Base-by-base conservation (phyloP, 768 basidiomycete genomes). In the Suillus lakei region DNA sequence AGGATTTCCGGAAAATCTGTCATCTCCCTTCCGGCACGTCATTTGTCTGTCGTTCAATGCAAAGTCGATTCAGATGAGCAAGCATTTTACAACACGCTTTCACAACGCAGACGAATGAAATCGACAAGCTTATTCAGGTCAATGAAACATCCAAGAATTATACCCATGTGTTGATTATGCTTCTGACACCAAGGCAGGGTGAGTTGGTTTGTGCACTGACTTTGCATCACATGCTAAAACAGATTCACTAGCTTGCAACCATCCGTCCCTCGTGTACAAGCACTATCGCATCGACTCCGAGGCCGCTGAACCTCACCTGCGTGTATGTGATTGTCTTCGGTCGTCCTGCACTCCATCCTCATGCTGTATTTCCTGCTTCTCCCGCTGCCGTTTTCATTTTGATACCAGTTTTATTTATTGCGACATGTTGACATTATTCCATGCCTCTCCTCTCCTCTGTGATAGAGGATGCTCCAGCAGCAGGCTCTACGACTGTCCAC, bases 161-260 rank as follows among this genome's bases (percentile, higher is more conserved):
- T 73, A 91, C 91, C 0, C 85, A 85, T 39, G 87, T 93, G 6
- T 79, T 93, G 69, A 80, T 91, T 21, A 74, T 93, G 38, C 82
- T 93, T 67, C 84, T 98, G 56, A 86, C 97, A 36, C 82, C 98
- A 55, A 89, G 97, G 34, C 97, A 99, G 85, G 94, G 96, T 91
- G 66, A 34, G 83, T 74, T 28, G 60, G 36, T 60, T 36, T 26
- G n/a, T 38, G 28, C 16, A 18, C 28, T 46, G 10, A 23, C 36
- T 56, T 64, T 32, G 59, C n/a, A 44, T 61, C 36, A 53, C 7
- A 15, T 34, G 16, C 39, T 64, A 44, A 65, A n/a, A 23, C 61
- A 30, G 8, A 66, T 39, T 54, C 56, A 39, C 28, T 63, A 97
- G 96, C 96, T 0, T 98, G 96, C 74, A 92, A 95, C 70, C 96